A percentile compares a stretch with the other conserved stretches of the same genome.
These are phyloP conservation scores for Bertia moriformis DNA, from an alignment of 2,329 filamentous ascomycete species.

Conservation along the genomic window DNA sequence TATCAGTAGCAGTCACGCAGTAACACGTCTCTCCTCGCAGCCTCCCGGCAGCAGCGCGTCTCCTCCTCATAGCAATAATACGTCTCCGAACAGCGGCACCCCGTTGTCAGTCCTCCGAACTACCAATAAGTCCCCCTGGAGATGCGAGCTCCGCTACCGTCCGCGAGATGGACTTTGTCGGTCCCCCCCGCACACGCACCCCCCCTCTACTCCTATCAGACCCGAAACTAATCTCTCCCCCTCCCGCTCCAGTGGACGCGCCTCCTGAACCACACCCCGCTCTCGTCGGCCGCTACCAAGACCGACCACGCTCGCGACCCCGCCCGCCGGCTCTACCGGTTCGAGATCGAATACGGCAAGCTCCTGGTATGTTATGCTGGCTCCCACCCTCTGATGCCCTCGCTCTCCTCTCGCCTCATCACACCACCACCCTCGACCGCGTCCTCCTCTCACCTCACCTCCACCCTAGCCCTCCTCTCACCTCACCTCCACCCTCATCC, in stretches of 20 bases:
- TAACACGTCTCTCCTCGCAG: too few relatives aligned
- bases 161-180: not conserved
- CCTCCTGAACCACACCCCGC: conserved; percentile 46
- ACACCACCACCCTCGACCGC: not conserved
- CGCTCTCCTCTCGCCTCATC: not conserved
- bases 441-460: not conserved
- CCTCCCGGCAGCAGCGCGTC: too few relatives aligned
- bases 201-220: too few relatives aligned
- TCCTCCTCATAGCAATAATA: too few relatives aligned
- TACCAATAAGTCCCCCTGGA: too few relatives aligned
- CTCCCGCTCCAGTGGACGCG: conserved; percentile 43
- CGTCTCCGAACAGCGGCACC: too few relatives aligned
- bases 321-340: conserved; percentile 47
- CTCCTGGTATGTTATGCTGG: conserved; percentile 37
- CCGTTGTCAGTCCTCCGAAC: too few relatives aligned
- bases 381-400: not conserved
- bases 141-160: not conserved
- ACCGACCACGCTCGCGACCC: conserved; percentile 49
- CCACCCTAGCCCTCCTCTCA: too few relatives aligned
- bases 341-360: conserved; percentile 51
- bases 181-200: too few relatives aligned
- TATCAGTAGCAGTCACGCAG: too few relatives aligned
- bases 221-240: conserved; percentile 5
- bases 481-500: too few relatives aligned
- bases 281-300: conserved; percentile 37